Evolutionary conservation across 1,139 yeast species (phyloP), one percentile per base, ranked within the genome.

Genomic region (Sugiyamaella sp.): DNA sequence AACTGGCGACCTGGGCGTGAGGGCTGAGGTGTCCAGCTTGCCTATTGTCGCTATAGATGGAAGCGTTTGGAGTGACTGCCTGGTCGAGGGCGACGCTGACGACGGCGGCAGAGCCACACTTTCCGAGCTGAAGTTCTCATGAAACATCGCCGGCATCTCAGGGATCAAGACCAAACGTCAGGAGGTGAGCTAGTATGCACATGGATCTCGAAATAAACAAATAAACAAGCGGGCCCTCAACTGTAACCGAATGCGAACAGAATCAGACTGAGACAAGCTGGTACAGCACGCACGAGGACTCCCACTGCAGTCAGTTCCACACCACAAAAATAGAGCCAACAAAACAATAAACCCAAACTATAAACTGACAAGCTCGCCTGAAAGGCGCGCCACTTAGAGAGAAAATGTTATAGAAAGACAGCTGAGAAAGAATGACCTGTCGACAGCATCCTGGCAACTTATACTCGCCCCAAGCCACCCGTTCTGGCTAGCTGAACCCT

Each of bases 51-150:
- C 35, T 29, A 14, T 12, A 10, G 35, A 8, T 27, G 46, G 21
- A 4, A 12, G 33, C 2, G 33, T 29, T 24, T 16, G 32, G 4
- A 41, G 45, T 9, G 33, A 20, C 10, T 24, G 29, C 10, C 21
- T 10, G 10, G n/a, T 37, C 3, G 40, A 4, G 3, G n/a, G n/a
- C n/a, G 21, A 20, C 9, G 43, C 25, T 24, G 35, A n/a, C 4
- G 45, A 25, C 10, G 48, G 48, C 1, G 50, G 29, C 4, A 29
- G 14, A 8, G 41, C 51, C 20, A 52, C 39, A 43, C 55, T 52
- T 17, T 52, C 55, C 10, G 55, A 42, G 19, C 55, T 52, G 49
- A 52, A 52, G 42, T 52, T 52, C 25, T 52, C 55, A 39, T 52
- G 55, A 38, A 52, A 52, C 55, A 52, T 52, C 20, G 41, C 29